A percentile compares a stretch with the other conserved stretches of the same genome.
These are phyloP conservation scores for Solanum tarijense DNA, from an alignment of 257 asterid species.

Conservation along the genomic window DNA sequence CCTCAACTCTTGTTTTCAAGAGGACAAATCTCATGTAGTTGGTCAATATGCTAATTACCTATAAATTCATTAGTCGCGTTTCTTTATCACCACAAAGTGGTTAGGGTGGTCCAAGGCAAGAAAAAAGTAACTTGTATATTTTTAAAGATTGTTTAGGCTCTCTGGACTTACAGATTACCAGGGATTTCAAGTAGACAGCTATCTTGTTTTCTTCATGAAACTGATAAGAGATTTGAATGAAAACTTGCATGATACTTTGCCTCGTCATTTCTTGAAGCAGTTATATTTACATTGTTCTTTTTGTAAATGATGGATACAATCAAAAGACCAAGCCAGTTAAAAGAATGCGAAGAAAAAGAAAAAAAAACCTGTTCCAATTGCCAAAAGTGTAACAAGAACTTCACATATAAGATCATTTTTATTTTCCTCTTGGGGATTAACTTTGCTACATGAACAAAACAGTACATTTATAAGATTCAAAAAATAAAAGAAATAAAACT, in stretches of 20 bases:
- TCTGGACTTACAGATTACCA: neutral
- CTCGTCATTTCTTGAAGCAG: neutral
- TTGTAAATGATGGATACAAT: neutral
- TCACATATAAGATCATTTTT: neutral
- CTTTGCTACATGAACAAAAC: neutral
- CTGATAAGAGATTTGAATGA: neutral
- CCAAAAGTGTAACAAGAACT: neutral
- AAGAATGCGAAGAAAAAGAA: neutral
- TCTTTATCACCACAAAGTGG: neutral
- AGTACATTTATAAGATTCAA: neutral
- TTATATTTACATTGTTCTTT: neutral
- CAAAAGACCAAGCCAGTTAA: neutral
- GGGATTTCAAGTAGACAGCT: neutral
- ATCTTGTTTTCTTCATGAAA: neutral
- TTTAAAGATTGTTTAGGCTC: neutral
- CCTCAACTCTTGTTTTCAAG: neutral
- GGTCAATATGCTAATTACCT: neutral
- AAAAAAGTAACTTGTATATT: neutral
- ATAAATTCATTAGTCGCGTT: neutral
- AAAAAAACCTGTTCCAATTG: neutral
- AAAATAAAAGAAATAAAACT: neutral
- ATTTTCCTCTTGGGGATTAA: neutral
- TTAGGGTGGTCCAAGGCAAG: neutral
- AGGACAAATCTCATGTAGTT: neutral
- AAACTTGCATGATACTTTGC: neutral